Conservation (phyloP, 1,139 yeast species). For the Protomyces inundatus region DNA sequence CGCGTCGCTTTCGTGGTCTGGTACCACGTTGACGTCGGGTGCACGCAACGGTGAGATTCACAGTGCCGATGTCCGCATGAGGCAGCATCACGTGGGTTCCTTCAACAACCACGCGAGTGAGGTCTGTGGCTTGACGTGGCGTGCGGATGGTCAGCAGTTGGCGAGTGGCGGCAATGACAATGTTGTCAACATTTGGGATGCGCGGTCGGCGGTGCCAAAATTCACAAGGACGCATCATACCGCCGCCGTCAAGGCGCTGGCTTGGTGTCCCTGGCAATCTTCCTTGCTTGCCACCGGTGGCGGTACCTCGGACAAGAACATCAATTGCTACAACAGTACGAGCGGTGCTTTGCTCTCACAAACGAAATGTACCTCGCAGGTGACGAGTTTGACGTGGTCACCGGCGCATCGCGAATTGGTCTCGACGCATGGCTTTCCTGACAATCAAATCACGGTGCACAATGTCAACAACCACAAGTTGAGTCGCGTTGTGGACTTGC, state of each 20-base stretch:
- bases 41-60: slow-evolving; percentile 76
- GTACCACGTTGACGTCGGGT: slow-evolving; percentile 76
- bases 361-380: slow-evolving; percentile 90
- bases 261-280: slow-evolving; percentile 89
- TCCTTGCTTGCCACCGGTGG: slow-evolving; percentile 92
- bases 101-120: slow-evolving; percentile 74
- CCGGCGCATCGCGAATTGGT: slow-evolving; percentile 73
- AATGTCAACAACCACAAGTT: slow-evolving; percentile 53
- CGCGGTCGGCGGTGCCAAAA: slow-evolving; percentile 66
- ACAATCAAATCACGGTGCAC: slow-evolving; percentile 76
- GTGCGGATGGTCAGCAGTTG: slow-evolving; percentile 74
- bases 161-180: slow-evolving; percentile 86
- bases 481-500: slow-evolving; percentile 81
- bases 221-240: slow-evolving; percentile 74
- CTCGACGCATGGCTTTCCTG: slow-evolving; percentile 92
- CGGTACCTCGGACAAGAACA: slow-evolving; percentile 82
- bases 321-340: slow-evolving; percentile 92
- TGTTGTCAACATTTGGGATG: slow-evolving; percentile 91
- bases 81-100: slow-evolving; percentile 62
- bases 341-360: slow-evolving; percentile 84
- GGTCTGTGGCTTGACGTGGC: slow-evolving; percentile 87
- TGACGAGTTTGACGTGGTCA: slow-evolving; percentile 90
- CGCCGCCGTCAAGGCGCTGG: slow-evolving; percentile 92
- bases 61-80: slow-evolving; percentile 88
- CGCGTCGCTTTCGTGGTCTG: slow-evolving; percentile 82